These are phyloP conservation scores for Yamadazyma atlantica DNA, from an alignment of 1,139 yeast genomes.

Conservation along the genomic window DNA sequence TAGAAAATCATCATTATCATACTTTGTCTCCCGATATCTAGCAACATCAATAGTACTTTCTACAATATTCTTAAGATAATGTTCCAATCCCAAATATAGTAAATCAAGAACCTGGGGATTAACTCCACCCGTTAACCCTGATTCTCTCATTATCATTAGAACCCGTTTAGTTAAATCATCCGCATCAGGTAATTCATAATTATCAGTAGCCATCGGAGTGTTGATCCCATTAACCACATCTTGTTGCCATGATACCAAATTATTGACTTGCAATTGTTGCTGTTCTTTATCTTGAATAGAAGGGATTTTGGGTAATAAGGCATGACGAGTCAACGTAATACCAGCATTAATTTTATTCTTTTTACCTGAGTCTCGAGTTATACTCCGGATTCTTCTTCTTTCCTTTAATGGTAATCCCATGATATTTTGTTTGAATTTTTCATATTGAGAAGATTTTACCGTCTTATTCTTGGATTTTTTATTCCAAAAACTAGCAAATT, in stretches of 20 bases:
- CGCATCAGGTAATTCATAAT: conserved; percentile 79
- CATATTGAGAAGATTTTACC: conserved; percentile 64
- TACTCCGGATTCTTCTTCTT: conserved; percentile 78
- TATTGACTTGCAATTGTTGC: conserved; percentile 50
- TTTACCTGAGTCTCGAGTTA: conserved; percentile 80
- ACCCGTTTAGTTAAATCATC: conserved; percentile 69
- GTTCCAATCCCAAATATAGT: conserved; percentile 75
- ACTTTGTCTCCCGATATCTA: conserved; percentile 55
- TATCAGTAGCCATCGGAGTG: conserved; percentile 77
- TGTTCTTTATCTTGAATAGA: conserved; percentile 61
- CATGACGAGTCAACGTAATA: conserved; percentile 78
- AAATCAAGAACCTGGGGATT: conserved; percentile 74
- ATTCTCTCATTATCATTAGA: conserved; percentile 83
- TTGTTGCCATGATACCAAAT: conserved; percentile 84
- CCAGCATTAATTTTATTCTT: conserved; percentile 74
- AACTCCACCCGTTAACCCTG: conserved; percentile 84
- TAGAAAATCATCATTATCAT: conserved; percentile 44
- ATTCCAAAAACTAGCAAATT: conserved; percentile 61
- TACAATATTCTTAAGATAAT: conserved; percentile 70
- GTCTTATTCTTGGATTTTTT: conserved; percentile 46
- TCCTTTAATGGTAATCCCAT: conserved; percentile 86
- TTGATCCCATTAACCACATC: conserved; percentile 90
- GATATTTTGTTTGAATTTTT: conserved; percentile 79
- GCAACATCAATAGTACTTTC: conserved; percentile 76
- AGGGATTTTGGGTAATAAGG: conserved; percentile 86